A percentile compares a stretch with the other conserved stretches of the same genome.
Evolutionary conservation across 495 filamentous ascomycete genomes (phyloP).

Genomic region (Hypoxylon lenormandii): DNA sequence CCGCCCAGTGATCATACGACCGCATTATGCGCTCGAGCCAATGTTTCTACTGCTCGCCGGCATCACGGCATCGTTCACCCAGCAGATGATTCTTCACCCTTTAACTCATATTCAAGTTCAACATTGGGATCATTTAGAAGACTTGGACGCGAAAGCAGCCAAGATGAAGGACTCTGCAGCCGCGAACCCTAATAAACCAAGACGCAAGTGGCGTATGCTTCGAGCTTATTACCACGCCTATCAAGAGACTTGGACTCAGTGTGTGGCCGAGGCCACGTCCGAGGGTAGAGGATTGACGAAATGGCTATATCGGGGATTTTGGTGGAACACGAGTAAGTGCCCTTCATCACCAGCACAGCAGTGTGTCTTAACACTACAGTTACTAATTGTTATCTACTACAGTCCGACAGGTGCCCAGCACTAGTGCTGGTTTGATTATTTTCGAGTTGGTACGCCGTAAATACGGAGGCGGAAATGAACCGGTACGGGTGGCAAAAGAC

Average conservation of each 20-base stretch:
- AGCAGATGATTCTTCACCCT: conserved; percentile 84
- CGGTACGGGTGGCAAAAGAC: conserved; percentile 67
- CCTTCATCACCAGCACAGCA: neutral
- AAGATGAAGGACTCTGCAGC: conserved; percentile 54
- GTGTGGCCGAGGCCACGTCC: conserved; percentile 69
- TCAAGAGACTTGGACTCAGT: conserved; percentile 77
- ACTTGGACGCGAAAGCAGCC: conserved; percentile 72
- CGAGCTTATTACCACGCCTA: conserved; percentile 79
- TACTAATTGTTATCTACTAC: conserved; percentile 8
- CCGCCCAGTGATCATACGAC: conserved; percentile 71
- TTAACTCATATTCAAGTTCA: conserved; percentile 77
- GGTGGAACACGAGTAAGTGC: conserved; percentile 68
- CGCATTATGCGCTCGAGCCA: conserved; percentile 88
- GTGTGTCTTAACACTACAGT: neutral
- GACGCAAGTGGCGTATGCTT: conserved; percentile 65
- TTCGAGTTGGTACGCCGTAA: conserved; percentile 87
- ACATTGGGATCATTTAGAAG: conserved; percentile 82
- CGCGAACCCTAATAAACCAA: conserved; percentile 44
- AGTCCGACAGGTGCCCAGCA: conserved; percentile 84
- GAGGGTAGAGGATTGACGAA: conserved; percentile 71
- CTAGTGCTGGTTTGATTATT: conserved; percentile 87
- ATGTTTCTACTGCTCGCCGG: conserved; percentile 82
- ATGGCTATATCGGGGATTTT: conserved; percentile 84
- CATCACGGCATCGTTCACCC: conserved; percentile 76
- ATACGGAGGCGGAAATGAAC: conserved; percentile 76